These are phyloP conservation scores for Gynochthodes officinalis DNA, from an alignment of 257 asterid genomes.

Conservation along the genomic window DNA sequence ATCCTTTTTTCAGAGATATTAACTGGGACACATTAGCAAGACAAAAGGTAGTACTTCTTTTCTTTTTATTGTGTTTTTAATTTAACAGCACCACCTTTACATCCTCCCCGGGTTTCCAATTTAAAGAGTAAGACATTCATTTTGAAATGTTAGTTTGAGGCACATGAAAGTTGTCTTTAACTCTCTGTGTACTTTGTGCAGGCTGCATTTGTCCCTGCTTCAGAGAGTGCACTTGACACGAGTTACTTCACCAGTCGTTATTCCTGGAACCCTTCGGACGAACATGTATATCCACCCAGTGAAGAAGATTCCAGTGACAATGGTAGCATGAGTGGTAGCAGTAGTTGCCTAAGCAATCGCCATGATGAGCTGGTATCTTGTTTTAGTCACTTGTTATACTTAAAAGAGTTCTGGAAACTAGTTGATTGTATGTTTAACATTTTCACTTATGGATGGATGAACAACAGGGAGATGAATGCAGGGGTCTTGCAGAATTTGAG, in stretches of 20 bases:
- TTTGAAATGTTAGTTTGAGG: background rate
- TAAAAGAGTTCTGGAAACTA: background rate
- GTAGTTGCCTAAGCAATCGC: conserved; percentile 87
- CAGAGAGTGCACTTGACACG: conserved; percentile 89
- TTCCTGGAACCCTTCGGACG: conserved; percentile 95
- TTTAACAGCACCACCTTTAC: background rate
- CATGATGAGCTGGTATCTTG: conserved; percentile 79
- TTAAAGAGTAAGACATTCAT: background rate
- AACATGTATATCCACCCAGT: conserved; percentile 74
- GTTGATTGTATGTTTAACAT: background rate
- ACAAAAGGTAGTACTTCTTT: conserved; percentile 62
- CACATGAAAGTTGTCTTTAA: background rate
- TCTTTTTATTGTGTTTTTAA: background rate
- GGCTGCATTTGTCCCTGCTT: conserved; percentile 97
- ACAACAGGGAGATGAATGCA: conserved; percentile 72
- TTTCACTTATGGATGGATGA: conserved; percentile 10
- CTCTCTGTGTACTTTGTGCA: conserved; percentile 32
- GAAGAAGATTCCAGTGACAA: conserved; percentile 86
- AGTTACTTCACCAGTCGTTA: conserved; percentile 94
- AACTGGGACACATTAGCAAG: conserved; percentile 99
- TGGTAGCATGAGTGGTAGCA: conserved; percentile 79
- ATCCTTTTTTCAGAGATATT: conserved; percentile 86
- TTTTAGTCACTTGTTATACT: background rate
- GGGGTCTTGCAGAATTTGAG: conserved; percentile 61
- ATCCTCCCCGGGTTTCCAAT: background rate